Base-by-base conservation (phyloP, 2,329 filamentous ascomycete species). In the Knoxdaviesia capensis region DNA sequence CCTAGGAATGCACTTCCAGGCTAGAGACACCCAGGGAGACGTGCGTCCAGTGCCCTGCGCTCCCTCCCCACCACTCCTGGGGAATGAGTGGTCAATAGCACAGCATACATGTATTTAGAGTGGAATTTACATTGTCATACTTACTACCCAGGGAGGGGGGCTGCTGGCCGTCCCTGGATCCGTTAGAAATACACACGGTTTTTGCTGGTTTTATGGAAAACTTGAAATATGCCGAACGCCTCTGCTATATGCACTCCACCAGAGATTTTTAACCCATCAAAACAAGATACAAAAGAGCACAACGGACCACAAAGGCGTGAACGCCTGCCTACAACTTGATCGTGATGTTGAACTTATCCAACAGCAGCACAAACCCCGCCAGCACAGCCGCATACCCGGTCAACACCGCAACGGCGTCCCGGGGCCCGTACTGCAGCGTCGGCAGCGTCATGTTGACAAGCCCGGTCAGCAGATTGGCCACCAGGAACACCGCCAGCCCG, bases 381-480 rank as follows among this genome's bases (percentile, higher is more conserved):
- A 94, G 46, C 1, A 68, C 60, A 2, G 63, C 69, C 41, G 78
- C 77, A 58, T 96, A 96, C 5, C 57, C 71, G 28, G 84, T 58
- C 48, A 98, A 57, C 33, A 94, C 74, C 0, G 58, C 76, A 74
- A 94, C 83, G 0, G 86, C 74, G 43, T 63, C 57, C 3, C 69
- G 51, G 6, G 73, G 70, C 5, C 66, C 67, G 48, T 80, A 74
- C 54, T 88, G 71, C 48, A 96, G 60, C 3, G 90, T 98, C 35
- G 79, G 77, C 43, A 96, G 59, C 4, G 77, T 82, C 67, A 98
- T 66, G 56, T 98, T 98, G 42, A 96, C 79, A 10, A 85, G 54
- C 0, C 90, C 90, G 1, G 90, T 98, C 47, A 94, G 59, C 39
- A 98, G 59, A 54, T 98, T 98, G 3, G 90, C 87, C 34, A 87